Evolutionary conservation across 73 alveolate species (phyloP).

Genomic region (Diophrys appendiculata): DNA sequence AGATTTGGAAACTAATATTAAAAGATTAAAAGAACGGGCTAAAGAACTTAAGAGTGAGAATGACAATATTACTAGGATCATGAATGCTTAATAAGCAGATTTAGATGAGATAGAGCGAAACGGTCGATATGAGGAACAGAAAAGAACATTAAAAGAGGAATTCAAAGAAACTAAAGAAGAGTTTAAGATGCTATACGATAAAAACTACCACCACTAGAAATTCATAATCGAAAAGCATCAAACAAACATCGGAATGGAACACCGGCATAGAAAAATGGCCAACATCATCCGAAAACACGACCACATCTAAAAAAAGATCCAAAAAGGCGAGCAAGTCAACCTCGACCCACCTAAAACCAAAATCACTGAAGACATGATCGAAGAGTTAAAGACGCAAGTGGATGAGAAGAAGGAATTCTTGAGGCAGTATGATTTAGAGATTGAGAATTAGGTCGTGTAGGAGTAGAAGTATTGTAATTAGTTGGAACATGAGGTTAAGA

Average conservation of each 20-base stretch:
- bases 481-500: conserved; percentile 35
- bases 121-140: neutral
- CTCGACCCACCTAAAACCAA: neutral
- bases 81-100: neutral
- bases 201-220: conserved; percentile 19
- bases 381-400: neutral
- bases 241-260: conserved; percentile 9
- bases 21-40: neutral
- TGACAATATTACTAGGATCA: neutral
- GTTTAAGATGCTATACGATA: neutral
- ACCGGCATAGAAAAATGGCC: conserved; percentile 30
- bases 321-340: neutral
- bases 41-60: neutral
- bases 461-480: conserved; percentile 19
- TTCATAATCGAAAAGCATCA: conserved; percentile 35
- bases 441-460: conserved; percentile 7
- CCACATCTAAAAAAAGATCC: conserved; percentile 17
- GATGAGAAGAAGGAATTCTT: conserved; percentile 8
- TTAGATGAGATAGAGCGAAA: neutral
- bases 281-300: neutral
- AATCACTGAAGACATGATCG: neutral
- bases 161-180: neutral
- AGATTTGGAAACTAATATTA: neutral
- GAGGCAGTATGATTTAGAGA: conserved; percentile 4
- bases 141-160: neutral